Conservation (phyloP, 2,329 filamentous ascomycete genomes). For the Pseudopithomyces maydicus region DNA sequence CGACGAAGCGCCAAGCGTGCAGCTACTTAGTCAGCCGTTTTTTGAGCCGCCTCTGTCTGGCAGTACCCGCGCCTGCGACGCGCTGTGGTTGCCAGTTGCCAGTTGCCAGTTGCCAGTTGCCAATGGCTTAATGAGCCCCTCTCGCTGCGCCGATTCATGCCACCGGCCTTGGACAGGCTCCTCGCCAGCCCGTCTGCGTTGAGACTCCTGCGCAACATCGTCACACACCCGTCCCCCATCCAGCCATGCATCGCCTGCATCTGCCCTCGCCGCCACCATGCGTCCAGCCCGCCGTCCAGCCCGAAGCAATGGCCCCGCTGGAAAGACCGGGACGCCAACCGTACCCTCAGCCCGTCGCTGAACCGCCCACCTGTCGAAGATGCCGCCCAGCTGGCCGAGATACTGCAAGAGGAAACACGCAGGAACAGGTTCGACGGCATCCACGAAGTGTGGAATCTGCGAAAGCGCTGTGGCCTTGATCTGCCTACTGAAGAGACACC, state of each 20-base stretch:
- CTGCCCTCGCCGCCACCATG: conserved; percentile 19
- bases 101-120: not conserved
- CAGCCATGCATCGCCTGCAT: conserved; percentile 22
- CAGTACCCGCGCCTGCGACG: not conserved
- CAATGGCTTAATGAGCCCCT: conserved; percentile 25
- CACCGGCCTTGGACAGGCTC: conserved; percentile 51
- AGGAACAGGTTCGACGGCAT: conserved; percentile 49
- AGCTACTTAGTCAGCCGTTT: conserved; percentile 23
- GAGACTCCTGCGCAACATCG: conserved; percentile 43
- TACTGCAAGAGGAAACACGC: conserved; percentile 49
- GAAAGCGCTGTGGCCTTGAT: conserved; percentile 35
- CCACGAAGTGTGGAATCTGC: conserved; percentile 49
- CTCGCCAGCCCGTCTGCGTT: conserved; percentile 52
- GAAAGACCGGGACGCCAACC: conserved; percentile 8
- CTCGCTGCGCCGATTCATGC: conserved; percentile 44
- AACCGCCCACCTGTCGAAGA: conserved; percentile 6
- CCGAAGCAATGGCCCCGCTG: conserved; percentile 22
- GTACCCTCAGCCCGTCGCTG: not conserved
- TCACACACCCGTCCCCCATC: conserved; percentile 27
- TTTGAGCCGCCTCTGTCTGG: conserved; percentile 5
- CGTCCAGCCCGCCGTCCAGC: conserved; percentile 2
- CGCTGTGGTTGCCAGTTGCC: no score
- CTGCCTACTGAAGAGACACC: conserved; percentile 46
- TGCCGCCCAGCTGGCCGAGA: conserved; percentile 46
- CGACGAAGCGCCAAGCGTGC: conserved; percentile 10